These are phyloP conservation scores for Phytophthora megakarya DNA, from an alignment of 352 stramenopile genomes.

Conservation along the genomic window DNA sequence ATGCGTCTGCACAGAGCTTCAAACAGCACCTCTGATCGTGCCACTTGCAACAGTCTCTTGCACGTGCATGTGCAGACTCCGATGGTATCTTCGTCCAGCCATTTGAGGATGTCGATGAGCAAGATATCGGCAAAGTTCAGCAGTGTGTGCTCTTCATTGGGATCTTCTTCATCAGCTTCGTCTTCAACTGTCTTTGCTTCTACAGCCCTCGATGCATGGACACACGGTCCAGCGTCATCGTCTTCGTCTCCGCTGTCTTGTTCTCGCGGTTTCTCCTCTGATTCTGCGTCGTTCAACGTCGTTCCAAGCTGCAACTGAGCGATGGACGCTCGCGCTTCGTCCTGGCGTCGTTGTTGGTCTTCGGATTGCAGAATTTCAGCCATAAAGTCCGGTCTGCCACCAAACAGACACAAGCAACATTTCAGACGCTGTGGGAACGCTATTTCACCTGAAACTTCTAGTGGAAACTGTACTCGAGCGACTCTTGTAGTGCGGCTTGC, in stretches of 20 bases:
- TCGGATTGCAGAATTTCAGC: conserved; percentile 76
- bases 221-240: conserved; percentile 4
- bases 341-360: conserved; percentile 19
- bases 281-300: conserved; percentile 10
- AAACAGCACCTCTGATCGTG: conserved; percentile 61
- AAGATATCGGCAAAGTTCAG: conserved; percentile 74
- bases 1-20: conserved; percentile 73
- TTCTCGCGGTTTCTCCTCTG: conserved; percentile 23
- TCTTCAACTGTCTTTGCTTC: conserved; percentile 2
- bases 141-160: conserved; percentile 43
- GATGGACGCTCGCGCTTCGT: not conserved
- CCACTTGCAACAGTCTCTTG: conserved; percentile 59
- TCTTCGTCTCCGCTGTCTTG: conserved; percentile 30
- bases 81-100: conserved; percentile 79
- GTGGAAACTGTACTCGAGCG: conserved; percentile 47
- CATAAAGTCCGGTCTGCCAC: conserved; percentile 63
- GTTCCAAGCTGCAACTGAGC: not conserved
- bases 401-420: not conserved
- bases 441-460: conserved; percentile 4
- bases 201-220: not conserved
- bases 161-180: conserved; percentile 31
- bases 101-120: conserved; percentile 71
- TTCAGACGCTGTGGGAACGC: conserved; percentile 13
- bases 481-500: conserved; percentile 65
- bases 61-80: conserved; percentile 56